Evolutionary conservation across 441 rosid genomes (phyloP), one percentile per base, ranked within the genome.

Genomic region (Isatis lusitanica): DNA sequence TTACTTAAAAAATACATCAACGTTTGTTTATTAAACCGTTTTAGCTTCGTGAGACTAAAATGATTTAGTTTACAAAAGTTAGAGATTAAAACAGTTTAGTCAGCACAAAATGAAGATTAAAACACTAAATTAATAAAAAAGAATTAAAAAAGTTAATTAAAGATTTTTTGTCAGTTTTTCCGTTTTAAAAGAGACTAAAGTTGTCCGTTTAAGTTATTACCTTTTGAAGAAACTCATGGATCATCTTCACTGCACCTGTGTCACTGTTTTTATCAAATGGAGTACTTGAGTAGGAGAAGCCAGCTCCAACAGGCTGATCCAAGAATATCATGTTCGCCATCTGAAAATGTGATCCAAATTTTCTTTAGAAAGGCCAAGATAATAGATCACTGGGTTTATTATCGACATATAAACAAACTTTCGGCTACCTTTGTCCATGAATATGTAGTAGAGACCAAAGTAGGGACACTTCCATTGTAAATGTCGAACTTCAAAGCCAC

Each of bases 341-440:
- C 86, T 80, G 30, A n/a, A 12, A 26, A 50, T 17, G 7, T 26
- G 9, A 9, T 18, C n/a, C 17, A 48, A 5, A 9, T 18, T 15
- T 51, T 26, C 2, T 21, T 21, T 76, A 2, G 51, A 76, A 11
- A 55, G 59, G 28, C 28, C 59, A 28, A 31, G 15, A 69, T 6
- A 81, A 21, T 26, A 26, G 28, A 21, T 77, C 57, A 40, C 74
- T 67, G 57, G 71, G 50, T 31, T 76, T 77, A 8, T 74, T 44
- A 10, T 33, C 7, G 2, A 60, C 9, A 51, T 1, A 12, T 51
- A 35, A 17, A 40, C 6, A 38, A 2, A 39, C 16, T 28, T 17
- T 62, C 2, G 12, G 44, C 1, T 51, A 85, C 97, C 87, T 85
- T 80, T 68, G 93, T 85, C 97, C 93, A 91, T 57, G 97, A 83